Evolutionary conservation across 2,329 filamentous ascomycete species (phyloP).

Genomic region (Ceratocystis colombiana): DNA sequence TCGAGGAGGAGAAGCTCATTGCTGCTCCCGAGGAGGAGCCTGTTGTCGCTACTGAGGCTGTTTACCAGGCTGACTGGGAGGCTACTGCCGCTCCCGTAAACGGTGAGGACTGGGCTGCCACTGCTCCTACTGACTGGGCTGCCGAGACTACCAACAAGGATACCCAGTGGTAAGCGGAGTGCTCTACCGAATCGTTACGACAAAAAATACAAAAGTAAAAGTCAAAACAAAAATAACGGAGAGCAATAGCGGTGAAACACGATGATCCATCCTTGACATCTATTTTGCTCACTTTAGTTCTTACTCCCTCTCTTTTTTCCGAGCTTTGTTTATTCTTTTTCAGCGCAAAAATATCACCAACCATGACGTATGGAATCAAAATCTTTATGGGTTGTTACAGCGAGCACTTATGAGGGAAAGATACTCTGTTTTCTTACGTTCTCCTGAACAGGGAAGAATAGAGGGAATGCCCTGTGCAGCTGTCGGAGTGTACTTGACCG

Average conservation of each 20-base stretch:
- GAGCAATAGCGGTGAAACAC: slow-evolving; percentile 24
- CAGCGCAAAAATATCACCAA: slow-evolving; percentile 21
- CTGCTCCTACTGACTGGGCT: slow-evolving; percentile 62
- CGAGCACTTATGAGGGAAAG: slow-evolving; percentile 99
- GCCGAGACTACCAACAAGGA: slow-evolving; percentile 47
- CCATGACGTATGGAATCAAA: slow-evolving; percentile 28
- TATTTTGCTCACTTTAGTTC: slow-evolving; percentile 16
- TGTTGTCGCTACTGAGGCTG: slow-evolving; percentile 60
- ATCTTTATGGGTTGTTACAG: slow-evolving; percentile 41
- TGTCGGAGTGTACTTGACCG: slow-evolving; percentile 80
- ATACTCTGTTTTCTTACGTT: slow-evolving; percentile 53
- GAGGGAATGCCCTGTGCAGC: slow-evolving; percentile 98
- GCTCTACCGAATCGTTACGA: slow-evolving; percentile 25
- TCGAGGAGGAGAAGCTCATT: slow-evolving; percentile 76
- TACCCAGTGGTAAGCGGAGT: slow-evolving; percentile 41
- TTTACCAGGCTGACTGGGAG: slow-evolving; percentile 80
- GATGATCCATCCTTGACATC: slow-evolving; percentile 24
- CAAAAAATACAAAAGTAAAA: slow-evolving; percentile 26
- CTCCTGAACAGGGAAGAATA: slow-evolving; percentile 29
- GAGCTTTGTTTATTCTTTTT: slow-evolving; percentile 18
- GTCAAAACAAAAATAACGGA: slow-evolving; percentile 26
- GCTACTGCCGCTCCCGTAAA: slow-evolving; percentile 55
- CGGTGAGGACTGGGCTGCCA: slow-evolving; percentile 55
- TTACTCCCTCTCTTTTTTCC: slow-evolving; percentile 17
- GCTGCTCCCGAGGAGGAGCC: slow-evolving; percentile 71